phyloP scores from a whole-genome alignment of 805 yeast species.

The Starmera caribaea region DNA sequence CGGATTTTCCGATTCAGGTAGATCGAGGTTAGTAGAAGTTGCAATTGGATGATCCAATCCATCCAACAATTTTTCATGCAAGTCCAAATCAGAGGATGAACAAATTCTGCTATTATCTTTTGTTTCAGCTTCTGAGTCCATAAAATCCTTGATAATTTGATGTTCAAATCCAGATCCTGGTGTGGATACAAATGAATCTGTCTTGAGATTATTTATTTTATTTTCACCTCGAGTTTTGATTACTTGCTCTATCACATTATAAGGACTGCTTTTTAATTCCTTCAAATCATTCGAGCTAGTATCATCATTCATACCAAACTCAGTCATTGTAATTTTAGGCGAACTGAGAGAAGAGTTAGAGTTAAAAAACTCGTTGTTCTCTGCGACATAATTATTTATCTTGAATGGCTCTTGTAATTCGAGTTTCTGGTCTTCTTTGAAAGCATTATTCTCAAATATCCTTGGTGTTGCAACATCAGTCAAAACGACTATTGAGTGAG shows the following conservation, averaged over 20 bases:
- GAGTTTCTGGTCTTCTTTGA: background rate
- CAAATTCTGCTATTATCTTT: background rate
- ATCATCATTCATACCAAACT: background rate
- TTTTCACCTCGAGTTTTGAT: background rate
- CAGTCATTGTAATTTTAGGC: too few relatives aligned
- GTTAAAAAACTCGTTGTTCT: background rate
- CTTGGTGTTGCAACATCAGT: background rate
- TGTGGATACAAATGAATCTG: constrained; percentile 11
- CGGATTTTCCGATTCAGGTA: constrained; percentile 12
- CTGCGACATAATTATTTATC: background rate
- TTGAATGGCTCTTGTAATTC: background rate
- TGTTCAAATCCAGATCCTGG: constrained; percentile 15
- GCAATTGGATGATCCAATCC: constrained; percentile 18
- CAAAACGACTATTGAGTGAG: background rate
- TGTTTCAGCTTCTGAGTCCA: constrained; percentile 10
- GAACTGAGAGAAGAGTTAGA: too few relatives aligned
- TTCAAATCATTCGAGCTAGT: background rate
- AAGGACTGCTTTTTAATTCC: background rate
- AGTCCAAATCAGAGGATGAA: background rate
- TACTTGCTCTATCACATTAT: background rate
- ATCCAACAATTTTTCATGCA: constrained; percentile 4
- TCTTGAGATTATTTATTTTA: constrained; percentile 1
- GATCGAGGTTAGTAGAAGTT: constrained; percentile 18
- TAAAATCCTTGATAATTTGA: constrained; percentile 16
- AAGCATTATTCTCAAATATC: background rate